Percentiles rank a stretch among this genome's conserved stretches.
These are phyloP conservation scores for Saturnispora serradocipensis DNA, from an alignment of 805 yeast genomes.

Conservation along the genomic window DNA sequence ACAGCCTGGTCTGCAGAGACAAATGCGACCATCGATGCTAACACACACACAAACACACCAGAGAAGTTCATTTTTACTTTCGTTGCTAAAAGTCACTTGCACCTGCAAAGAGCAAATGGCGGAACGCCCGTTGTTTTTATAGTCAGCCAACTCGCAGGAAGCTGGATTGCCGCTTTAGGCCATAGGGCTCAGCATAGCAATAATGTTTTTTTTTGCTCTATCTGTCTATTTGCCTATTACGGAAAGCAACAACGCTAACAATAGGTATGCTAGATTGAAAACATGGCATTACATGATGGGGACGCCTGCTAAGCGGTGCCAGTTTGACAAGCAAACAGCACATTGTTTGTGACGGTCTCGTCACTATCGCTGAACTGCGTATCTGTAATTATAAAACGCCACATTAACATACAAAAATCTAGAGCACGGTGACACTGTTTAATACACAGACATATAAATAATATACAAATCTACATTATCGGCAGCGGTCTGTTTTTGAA, in stretches of 20 bases:
- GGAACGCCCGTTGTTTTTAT: not conserved
- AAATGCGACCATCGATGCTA: conserved; percentile 12
- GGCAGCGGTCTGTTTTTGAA: conserved; percentile 70
- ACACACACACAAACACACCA: not conserved
- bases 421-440: no score
- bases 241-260: not conserved
- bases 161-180: not conserved
- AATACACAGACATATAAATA: no score
- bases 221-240: not conserved
- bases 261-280: no score
- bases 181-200: not conserved
- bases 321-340: no score
- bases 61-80: conserved; percentile 4
- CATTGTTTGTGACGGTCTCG: no score
- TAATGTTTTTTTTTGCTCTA: not conserved
- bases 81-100: not conserved
- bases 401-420: no score
- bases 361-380: no score
- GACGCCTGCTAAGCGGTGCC: no score
- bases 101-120: not conserved
- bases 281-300: no score
- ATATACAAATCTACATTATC: conserved; percentile 41
- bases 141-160: not conserved
- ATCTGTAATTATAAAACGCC: no score
- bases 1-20: conserved; percentile 8